A percentile compares a stretch with the other conserved stretches of the same genome.
These are phyloP conservation scores for Punica granatum DNA, from an alignment of 345 rosid genomes.

Conservation along the genomic window DNA sequence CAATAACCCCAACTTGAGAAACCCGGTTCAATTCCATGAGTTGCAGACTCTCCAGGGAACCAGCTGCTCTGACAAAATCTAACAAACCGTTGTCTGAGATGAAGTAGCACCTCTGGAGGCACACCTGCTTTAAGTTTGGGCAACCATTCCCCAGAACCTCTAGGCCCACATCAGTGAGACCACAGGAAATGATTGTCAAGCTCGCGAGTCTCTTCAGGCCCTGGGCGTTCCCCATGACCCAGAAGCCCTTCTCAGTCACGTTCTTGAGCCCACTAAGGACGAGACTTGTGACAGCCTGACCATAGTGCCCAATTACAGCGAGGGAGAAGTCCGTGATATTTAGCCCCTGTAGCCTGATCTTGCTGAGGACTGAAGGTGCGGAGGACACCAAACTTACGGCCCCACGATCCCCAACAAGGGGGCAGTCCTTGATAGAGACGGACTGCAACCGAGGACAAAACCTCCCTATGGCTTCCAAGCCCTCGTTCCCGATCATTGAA, in stretches of 20 bases:
- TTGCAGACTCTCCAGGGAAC: constrained; percentile 62
- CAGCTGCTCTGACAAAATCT: constrained; percentile 37
- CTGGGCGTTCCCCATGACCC: constrained; percentile 78
- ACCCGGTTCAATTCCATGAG: constrained; percentile 60
- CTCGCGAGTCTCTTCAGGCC: constrained; percentile 44
- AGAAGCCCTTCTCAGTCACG: constrained; percentile 67
- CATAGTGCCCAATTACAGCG: constrained; percentile 68
- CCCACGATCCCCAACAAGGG: constrained; percentile 70
- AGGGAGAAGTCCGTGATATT: constrained; percentile 70
- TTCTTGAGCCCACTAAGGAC: constrained; percentile 38
- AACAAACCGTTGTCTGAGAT: constrained; percentile 54
- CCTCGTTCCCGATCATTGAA: constrained; percentile 49
- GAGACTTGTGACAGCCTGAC: constrained; percentile 41
- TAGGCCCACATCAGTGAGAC: constrained; percentile 54
- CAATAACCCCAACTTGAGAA: constrained; percentile 39
- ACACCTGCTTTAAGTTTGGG: constrained; percentile 50
- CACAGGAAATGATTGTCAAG: constrained; percentile 48
- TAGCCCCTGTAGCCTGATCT: constrained; percentile 62
- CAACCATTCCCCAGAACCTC: constrained; percentile 55
- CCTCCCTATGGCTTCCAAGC: constrained; percentile 55
- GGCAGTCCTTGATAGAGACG: constrained; percentile 58
- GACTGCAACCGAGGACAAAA: constrained; percentile 41
- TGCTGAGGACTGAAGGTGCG: constrained; percentile 32
- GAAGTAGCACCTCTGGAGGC: constrained; percentile 54
- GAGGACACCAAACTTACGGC: constrained; percentile 50